Percentiles rank a stretch among this genome's conserved stretches.
phyloP scores from a whole-genome alignment of 345 rosid species.

The Syzygium aqueum region DNA sequence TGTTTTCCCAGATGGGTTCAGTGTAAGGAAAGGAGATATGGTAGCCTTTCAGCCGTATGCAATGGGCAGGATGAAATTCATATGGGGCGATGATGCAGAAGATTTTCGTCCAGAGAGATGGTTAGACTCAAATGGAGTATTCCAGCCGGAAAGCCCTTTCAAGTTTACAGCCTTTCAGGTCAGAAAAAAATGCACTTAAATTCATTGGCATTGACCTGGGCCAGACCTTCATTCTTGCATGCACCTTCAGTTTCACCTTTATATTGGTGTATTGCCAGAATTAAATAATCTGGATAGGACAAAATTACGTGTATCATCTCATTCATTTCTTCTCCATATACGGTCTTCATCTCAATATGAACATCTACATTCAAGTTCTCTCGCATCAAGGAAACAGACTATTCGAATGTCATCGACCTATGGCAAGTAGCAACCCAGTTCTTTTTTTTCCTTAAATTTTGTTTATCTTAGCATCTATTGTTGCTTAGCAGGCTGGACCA shows the following conservation, averaged over 20 bases:
- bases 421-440: neutral
- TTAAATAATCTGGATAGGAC: neutral
- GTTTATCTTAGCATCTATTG: neutral
- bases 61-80: constrained; percentile 60
- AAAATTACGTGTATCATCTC: neutral
- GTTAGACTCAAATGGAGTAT: constrained; percentile 33
- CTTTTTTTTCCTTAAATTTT: neutral
- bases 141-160: constrained; percentile 42
- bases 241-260: neutral
- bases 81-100: constrained; percentile 47
- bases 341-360: neutral
- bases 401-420: neutral
- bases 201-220: neutral
- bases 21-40: constrained; percentile 42
- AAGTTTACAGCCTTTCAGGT: constrained; percentile 62
- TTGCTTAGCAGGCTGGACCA: constrained; percentile 49
- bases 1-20: constrained; percentile 51
- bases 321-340: neutral
- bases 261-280: neutral
- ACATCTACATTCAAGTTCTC: neutral
- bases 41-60: constrained; percentile 47
- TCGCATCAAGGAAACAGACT: neutral
- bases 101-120: constrained; percentile 49
- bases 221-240: neutral
- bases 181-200: neutral